Evolutionary conservation across 2,329 filamentous ascomycete species (phyloP).

Genomic region (Colletotrichum liaoningense): DNA sequence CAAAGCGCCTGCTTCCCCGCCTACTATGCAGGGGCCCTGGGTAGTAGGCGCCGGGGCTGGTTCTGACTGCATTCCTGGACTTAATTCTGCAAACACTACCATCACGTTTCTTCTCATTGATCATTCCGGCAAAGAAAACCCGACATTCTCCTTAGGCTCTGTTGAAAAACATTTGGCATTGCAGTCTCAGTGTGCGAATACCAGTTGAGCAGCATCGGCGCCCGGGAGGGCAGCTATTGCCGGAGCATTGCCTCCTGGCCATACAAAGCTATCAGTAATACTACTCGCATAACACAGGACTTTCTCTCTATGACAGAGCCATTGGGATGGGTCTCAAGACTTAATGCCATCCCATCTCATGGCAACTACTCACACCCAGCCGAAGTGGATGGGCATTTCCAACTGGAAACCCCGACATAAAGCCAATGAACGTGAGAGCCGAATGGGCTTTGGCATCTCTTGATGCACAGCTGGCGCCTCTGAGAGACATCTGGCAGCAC

Average conservation of each 20-base stretch:
- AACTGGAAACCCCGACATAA: neutral
- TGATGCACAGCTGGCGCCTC: neutral
- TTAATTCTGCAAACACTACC: neutral
- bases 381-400: neutral
- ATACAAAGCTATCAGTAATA: neutral
- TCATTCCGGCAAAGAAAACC: neutral
- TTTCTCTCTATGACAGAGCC: no score
- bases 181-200: neutral
- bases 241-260: neutral
- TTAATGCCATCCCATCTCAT: neutral
- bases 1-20: constrained; percentile 18
- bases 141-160: neutral
- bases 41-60: neutral
- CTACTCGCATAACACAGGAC: neutral
- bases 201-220: neutral
- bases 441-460: neutral
- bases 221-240: no score
- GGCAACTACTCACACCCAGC: neutral
- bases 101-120: neutral
- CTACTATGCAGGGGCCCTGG: constrained; percentile 16
- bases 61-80: neutral
- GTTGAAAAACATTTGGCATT: neutral
- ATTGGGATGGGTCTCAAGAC: no score
- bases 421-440: neutral
- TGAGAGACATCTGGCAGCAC: neutral